Percentiles rank a stretch among this genome's conserved stretches.
phyloP scores from a whole-genome alignment of 495 filamentous ascomycete genomes.

The Penicillium subrubescens region DNA sequence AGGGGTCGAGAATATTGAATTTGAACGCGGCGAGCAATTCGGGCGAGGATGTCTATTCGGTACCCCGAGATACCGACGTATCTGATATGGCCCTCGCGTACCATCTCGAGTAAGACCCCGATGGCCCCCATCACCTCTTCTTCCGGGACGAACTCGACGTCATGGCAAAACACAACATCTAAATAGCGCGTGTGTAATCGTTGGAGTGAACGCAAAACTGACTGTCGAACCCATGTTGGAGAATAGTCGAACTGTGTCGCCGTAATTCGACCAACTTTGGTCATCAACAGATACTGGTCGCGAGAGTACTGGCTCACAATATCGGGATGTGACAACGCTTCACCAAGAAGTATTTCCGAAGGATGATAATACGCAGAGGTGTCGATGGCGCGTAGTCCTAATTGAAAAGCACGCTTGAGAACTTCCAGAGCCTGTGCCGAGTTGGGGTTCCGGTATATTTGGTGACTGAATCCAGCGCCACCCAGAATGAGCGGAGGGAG shows the following conservation, averaged over 20 bases:
- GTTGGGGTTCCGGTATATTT: slow-evolving; percentile 71
- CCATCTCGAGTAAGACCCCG: slow-evolving; percentile 66
- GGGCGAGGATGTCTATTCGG: slow-evolving; percentile 64
- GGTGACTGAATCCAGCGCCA: slow-evolving; percentile 84
- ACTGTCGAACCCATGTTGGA: slow-evolving; percentile 51
- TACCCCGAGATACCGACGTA: slow-evolving; percentile 90
- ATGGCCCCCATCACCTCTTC: slow-evolving; percentile 57
- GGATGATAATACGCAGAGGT: slow-evolving; percentile 93
- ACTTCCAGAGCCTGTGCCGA: slow-evolving; percentile 68
- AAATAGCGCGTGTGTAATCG: slow-evolving; percentile 57
- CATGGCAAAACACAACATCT: slow-evolving; percentile 68
- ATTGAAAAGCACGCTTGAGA: slow-evolving; percentile 67
- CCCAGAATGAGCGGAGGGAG: slow-evolving; percentile 65
- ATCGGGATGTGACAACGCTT: slow-evolving; percentile 62
- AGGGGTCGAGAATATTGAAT: slow-evolving; percentile 74
- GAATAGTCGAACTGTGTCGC: slow-evolving; percentile 60
- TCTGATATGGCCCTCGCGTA: slow-evolving; percentile 59
- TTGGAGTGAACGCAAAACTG: slow-evolving; percentile 51
- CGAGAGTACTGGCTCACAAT: slow-evolving; percentile 52
- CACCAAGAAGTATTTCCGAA: slow-evolving; percentile 75
- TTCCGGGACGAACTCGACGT: slow-evolving; percentile 61
- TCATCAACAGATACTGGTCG: slow-evolving; percentile 56
- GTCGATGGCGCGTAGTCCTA: slow-evolving; percentile 79
- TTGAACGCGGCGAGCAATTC: slow-evolving; percentile 62
- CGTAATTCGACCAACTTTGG: slow-evolving; percentile 60